Conservation (phyloP, 2,329 filamentous ascomycete genomes). For the Colletotrichum karsti region DNA sequence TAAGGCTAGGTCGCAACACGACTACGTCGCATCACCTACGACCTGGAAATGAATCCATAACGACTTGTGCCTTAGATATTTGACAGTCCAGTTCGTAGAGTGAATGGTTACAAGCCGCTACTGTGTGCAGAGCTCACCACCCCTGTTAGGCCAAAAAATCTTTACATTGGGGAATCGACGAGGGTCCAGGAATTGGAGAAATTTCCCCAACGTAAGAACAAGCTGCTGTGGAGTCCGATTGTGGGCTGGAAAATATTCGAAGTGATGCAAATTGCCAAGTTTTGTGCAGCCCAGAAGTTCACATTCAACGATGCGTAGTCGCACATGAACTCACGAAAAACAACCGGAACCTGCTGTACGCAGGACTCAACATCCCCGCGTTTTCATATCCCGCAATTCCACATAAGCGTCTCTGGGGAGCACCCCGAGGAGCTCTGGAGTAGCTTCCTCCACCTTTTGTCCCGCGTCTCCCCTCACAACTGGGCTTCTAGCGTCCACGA, state of each 20-base stretch:
- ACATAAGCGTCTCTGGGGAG: conserved; percentile 8
- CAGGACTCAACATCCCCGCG: not conserved
- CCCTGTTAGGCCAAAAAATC: not conserved
- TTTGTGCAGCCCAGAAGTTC: no score
- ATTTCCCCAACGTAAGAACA: not conserved
- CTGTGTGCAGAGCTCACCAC: not conserved
- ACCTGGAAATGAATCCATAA: not conserved
- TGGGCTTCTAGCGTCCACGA: not conserved
- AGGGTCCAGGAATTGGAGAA: not conserved
- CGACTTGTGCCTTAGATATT: no score
- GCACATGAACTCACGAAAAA: not conserved
- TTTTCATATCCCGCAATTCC: conserved; percentile 10
- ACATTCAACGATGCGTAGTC: no score
- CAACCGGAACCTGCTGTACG: not conserved
- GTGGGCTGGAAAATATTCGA: not conserved
- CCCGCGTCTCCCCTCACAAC: not conserved
- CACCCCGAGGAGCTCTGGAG: not conserved
- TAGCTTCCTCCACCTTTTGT: not conserved
- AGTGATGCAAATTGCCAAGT: not conserved
- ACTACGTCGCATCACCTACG: not conserved
- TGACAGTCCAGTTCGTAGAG: no score
- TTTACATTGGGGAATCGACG: not conserved
- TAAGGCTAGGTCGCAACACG: no score
- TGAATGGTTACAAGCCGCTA: no score
- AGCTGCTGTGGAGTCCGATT: not conserved